Base-by-base conservation (phyloP, 768 basidiomycete genomes). In the Pisolithus microcarpus region DNA sequence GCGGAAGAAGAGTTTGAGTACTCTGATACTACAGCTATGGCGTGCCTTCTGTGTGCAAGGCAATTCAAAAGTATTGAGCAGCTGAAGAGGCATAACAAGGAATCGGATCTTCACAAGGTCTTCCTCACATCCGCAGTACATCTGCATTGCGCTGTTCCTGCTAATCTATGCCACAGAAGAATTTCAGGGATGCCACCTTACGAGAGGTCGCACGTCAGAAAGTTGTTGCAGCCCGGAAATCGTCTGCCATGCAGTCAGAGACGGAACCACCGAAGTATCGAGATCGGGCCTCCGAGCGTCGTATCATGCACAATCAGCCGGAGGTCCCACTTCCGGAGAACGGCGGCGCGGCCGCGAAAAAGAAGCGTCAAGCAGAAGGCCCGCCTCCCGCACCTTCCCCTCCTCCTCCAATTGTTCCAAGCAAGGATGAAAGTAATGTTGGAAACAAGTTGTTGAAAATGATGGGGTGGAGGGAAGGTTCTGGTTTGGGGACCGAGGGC, bases 401-500 rank as follows among this genome's bases (percentile, higher is more conserved):
- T 0, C 80, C 85, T 1, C 80, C 80, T 5, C 74, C 81, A 3
- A 59, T 84, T 4, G 81, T 85, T 58, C 88, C 84, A 5, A 88
- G 81, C 5, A 73, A 89, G 63, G 93, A 97, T 59, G 81, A 84
- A 46, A 82, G 60, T 38, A 98, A 98, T 58, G 79, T 91, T 10
- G 96, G 96, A 6, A 94, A 94, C 63, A 93, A 91, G 62, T 65
- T 99, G 51, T 67, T 98, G 55, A 91, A 91, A 66, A 94, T 95
- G 81, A 97, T 98, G 94, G 96, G 95, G 1, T 98, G 94, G 94
- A 88, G 78, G 55, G 87, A 87, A 60, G 94, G 94, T 6, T 82
- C 79, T 15, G 94, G 95, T 1, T 69, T 98, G 38, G 95, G 95
- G 1, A 77, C 81, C 7, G 76, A 77, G 43, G 87, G 87, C 4